Evolutionary conservation across 2,329 filamentous ascomycete genomes (phyloP).

Genomic region (Neoarthrinium moseri): DNA sequence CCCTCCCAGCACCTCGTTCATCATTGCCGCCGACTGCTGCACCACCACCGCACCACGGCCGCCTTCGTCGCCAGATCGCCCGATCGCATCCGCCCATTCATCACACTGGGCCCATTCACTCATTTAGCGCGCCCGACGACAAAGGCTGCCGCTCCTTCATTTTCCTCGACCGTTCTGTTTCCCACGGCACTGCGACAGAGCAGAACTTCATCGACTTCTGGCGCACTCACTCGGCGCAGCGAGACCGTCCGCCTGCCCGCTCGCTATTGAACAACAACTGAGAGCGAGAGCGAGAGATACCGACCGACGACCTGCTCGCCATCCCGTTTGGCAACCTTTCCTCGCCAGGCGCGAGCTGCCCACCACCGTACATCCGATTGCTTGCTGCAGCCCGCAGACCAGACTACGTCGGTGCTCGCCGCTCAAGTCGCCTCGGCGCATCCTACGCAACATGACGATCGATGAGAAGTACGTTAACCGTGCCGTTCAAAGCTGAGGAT

Average conservation of each 20-base stretch:
- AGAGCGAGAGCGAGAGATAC: no score
- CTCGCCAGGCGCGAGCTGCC: slow-evolving; percentile 8
- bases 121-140: neutral
- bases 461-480: slow-evolving; percentile 7
- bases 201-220: neutral
- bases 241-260: neutral
- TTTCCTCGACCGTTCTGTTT: no score
- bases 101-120: neutral
- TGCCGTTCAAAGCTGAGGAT: neutral
- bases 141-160: no score
- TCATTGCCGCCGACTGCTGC: neutral
- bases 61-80: neutral
- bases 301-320: neutral
- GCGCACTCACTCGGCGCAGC: neutral
- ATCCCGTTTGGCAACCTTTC: neutral
- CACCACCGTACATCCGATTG: no score
- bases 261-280: neutral
- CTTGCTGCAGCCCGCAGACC: neutral
- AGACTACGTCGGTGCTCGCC: neutral
- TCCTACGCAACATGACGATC: slow-evolving; percentile 1
- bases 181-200: no score
- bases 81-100: neutral
- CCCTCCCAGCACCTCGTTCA: neutral
- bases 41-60: neutral
- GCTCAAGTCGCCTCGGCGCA: slow-evolving; percentile 1